Base-by-base conservation (phyloP, 768 basidiomycete genomes). In the Phylloporus sp. region DNA sequence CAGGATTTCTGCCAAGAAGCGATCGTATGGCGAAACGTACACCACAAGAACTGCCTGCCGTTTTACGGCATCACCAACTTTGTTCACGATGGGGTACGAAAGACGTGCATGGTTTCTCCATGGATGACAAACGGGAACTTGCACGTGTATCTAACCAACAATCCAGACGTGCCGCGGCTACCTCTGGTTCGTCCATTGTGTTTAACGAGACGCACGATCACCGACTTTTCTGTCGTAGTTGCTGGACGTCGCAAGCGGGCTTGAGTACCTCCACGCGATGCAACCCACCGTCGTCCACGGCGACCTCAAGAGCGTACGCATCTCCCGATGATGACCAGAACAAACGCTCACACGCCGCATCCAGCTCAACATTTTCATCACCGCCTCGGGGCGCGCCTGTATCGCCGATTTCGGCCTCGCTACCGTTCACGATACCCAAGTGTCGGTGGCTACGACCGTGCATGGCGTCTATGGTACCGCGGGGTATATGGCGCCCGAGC, bases 271-370 rank as follows among this genome's bases (percentile, higher is more conserved):
- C 18, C 73, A 75, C 41, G 56, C 57, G 7, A 59, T 65, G 49
- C 45, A 62, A 26, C 70, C 70, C 21, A 71, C 73, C 1, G 64
- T 75, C 14, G 51, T 69, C 11, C 73, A 74, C 17, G 73, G 74
- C 9, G 74, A 75, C 43, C 48, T 74, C 18, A 74, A 73, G 55
- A 67, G 67, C 24, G 74, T 75, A 42, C 50, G 70, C 49, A 9
- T 29, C 33, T 23, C 3, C 18, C n/a, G n/a, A n/a, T n/a, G 27
- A 15, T 39, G 8, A 22, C 35, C 6, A 3, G 11, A 28, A 11
- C 9, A 34, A 38, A 27, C 4, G 9, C 31, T 58, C 11, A 59
- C 13, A 0, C 3, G n/a, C 18, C 18, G 32, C 5, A 3, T 13
- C n/a, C 24, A 67, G 66, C 33, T 54, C 1, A 67, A 68, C 38